Evolutionary conservation across 2,329 filamentous ascomycete species (phyloP), one percentile per base, ranked within the genome.

Genomic region (Aspergillus viridinutans): DNA sequence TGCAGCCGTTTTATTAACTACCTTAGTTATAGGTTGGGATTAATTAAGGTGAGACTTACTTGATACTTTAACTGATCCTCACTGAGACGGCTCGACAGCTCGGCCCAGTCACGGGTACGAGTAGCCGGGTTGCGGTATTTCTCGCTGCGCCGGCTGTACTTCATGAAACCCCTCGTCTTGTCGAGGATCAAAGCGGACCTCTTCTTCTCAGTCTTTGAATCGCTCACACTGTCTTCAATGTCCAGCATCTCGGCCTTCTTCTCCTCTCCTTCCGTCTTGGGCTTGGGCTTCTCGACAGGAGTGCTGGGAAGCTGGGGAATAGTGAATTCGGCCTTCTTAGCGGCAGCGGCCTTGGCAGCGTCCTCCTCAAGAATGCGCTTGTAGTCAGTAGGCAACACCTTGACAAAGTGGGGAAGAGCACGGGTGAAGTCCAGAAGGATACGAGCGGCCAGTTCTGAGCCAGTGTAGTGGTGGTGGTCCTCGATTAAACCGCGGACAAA

Each of bases 51-150:
- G n/a, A n/a, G n/a, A n/a, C n/a, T n/a, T n/a, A n/a, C n/a, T n/a
- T 97, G 93, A 72, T 96, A 97, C 80, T 97, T 97, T 63, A 97
- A 85, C 78, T 96, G 92, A 66, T 97, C 93, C 75, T 96, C 92
- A 63, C 90, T 91, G 50, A 97, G 83, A 57, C 93, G 89, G 68
- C 85, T 85, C 58, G 88, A 94, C 49, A 97, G 83, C 78, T 97
- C 93, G 43, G 89, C 89, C 92, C 92, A 97, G 72, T 97, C 93
- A 72, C 92, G 91, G 61, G 87, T 92, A 66, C 93, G 85, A 45
- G 90, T 92, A 74, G 90, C 89, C 4, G 89, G 84, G 69, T 85
- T 87, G 64, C 93, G 89, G 75, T 97, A 97, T 79, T 96, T 97
- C 81, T 97, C 93, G 21, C 89, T 86, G 57, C 92, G 90, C 54